Percentiles rank a stretch among this genome's conserved stretches.
phyloP scores from a whole-genome alignment of 768 basidiomycete genomes.

The Dioszegia crocea region DNA sequence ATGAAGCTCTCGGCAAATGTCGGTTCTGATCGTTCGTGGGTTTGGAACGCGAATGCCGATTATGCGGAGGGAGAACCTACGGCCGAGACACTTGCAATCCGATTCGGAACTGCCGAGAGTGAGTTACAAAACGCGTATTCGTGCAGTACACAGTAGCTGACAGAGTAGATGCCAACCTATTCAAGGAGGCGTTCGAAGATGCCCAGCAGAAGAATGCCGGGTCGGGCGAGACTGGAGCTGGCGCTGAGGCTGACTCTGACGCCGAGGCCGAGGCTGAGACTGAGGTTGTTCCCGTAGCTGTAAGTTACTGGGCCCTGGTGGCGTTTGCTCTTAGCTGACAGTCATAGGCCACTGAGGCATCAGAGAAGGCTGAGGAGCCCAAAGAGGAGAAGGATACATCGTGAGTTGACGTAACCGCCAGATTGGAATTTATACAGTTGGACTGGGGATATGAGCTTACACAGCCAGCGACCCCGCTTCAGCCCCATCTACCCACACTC shows the following conservation, averaged over 20 bases:
- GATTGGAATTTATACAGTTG: neutral
- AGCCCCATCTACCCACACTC: constrained; percentile 35
- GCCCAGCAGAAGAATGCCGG: constrained; percentile 58
- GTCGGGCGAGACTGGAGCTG: neutral
- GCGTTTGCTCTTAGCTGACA: too few relatives aligned
- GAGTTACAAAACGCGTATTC: constrained; percentile 45
- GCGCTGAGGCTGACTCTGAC: neutral
- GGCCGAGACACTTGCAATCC: constrained; percentile 93
- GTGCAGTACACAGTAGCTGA: neutral
- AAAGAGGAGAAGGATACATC: constrained; percentile 35
- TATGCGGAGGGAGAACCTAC: constrained; percentile 86
- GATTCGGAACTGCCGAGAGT: constrained; percentile 96
- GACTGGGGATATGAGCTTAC: neutral
- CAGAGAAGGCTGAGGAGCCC: constrained; percentile 26
- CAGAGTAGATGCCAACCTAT: constrained; percentile 68
- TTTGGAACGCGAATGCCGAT: constrained; percentile 95
- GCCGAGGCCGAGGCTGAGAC: constrained; percentile 14
- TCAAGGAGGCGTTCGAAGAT: constrained; percentile 83
- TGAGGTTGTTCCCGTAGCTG: constrained; percentile 18
- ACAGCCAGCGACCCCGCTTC: constrained; percentile 17
- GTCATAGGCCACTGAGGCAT: constrained; percentile 28
- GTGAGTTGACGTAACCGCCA: constrained; percentile 19
- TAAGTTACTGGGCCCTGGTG: neutral
- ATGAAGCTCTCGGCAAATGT: constrained; percentile 97
- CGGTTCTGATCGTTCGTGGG: constrained; percentile 98